phyloP scores from a whole-genome alignment of 768 basidiomycete species.

The Leccinum rimulosum region DNA sequence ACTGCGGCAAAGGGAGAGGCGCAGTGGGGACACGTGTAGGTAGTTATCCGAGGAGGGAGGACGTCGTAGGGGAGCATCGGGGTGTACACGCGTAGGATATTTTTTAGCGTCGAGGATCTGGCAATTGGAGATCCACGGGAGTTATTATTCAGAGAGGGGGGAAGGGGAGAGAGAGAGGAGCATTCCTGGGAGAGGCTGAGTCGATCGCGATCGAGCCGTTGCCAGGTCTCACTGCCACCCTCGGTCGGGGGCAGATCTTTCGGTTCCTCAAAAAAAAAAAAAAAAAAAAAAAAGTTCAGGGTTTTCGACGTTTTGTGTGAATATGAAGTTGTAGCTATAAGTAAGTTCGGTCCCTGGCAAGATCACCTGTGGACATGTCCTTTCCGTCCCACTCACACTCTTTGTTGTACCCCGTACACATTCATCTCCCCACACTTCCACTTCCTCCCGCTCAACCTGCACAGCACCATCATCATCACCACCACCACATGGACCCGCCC shows the following conservation, averaged over 20 bases:
- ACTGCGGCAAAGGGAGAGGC: neutral
- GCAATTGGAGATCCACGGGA: slow-evolving; percentile 5
- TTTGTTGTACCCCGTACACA: slow-evolving; percentile 22
- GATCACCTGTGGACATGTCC: slow-evolving; percentile 9
- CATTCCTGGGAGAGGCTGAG: neutral
- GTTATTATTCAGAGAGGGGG: neutral
- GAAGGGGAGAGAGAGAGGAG: neutral
- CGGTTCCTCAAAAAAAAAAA: neutral
- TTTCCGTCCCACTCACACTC: slow-evolving; percentile 30
- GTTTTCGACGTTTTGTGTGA: slow-evolving; percentile 29
- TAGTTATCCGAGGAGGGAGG: slow-evolving; percentile 7
- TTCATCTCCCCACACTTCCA: slow-evolving; percentile 10
- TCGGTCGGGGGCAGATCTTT: neutral
- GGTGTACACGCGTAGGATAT: neutral
- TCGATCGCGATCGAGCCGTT: neutral
- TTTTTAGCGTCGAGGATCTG: slow-evolving; percentile 8
- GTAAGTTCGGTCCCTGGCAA: slow-evolving; percentile 2
- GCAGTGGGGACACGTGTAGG: slow-evolving; percentile 5
- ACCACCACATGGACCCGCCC: slow-evolving; percentile 26
- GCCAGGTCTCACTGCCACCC: slow-evolving; percentile 1
- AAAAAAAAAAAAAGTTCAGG: slow-evolving; percentile 4
- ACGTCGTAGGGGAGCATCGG: neutral
- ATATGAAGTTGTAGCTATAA: slow-evolving; percentile 18
- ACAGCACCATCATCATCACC: slow-evolving; percentile 9
- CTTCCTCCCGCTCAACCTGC: neutral